Evolutionary conservation across 2,329 filamentous ascomycete genomes (phyloP).

Genomic region (Cladorrhinum sp.): DNA sequence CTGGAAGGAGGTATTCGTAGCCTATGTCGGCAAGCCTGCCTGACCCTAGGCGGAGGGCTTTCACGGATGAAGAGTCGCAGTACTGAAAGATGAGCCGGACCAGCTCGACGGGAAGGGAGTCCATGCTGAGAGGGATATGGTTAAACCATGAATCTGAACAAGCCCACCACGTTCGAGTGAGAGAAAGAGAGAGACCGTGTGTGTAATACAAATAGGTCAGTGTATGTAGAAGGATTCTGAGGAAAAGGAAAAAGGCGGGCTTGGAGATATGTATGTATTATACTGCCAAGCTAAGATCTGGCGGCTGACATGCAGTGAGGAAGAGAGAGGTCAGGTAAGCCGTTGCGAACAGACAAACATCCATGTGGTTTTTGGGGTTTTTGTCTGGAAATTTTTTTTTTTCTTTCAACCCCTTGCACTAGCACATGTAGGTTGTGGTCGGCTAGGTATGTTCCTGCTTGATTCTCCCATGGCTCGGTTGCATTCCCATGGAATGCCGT

Average conservation of each 20-base stretch:
- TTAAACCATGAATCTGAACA: background rate
- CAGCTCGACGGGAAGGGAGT: conserved; percentile 30
- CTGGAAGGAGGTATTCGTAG: conserved; percentile 41
- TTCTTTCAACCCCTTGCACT: conserved; percentile 16
- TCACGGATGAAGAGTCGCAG: conserved; percentile 39
- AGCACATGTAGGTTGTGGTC: conserved; percentile 1
- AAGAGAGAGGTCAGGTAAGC: background rate
- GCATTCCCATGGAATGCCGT: conserved; percentile 9
- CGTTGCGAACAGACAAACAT: background rate
- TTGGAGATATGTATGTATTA: conserved; percentile 5
- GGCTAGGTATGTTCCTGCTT: conserved; percentile 5
- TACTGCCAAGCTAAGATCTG: conserved; percentile 7
- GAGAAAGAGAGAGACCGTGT: too few relatives aligned
- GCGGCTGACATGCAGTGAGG: conserved; percentile 2
- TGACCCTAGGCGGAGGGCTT: conserved; percentile 40
- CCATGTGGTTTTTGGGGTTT: too few relatives aligned
- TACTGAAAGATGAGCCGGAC: conserved; percentile 41
- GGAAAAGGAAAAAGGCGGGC: conserved; percentile 12
- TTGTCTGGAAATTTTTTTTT: background rate
- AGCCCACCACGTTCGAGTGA: background rate
- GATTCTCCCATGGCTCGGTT: conserved; percentile 1
- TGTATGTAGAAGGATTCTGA: background rate
- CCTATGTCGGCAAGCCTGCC: conserved; percentile 40
- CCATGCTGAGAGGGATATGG: conserved; percentile 27
- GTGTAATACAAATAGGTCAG: too few relatives aligned